Percentiles rank a stretch among this genome's conserved stretches.
Conservation (phyloP, 169 alveolate species). For the Miamiensis avidus region DNA sequence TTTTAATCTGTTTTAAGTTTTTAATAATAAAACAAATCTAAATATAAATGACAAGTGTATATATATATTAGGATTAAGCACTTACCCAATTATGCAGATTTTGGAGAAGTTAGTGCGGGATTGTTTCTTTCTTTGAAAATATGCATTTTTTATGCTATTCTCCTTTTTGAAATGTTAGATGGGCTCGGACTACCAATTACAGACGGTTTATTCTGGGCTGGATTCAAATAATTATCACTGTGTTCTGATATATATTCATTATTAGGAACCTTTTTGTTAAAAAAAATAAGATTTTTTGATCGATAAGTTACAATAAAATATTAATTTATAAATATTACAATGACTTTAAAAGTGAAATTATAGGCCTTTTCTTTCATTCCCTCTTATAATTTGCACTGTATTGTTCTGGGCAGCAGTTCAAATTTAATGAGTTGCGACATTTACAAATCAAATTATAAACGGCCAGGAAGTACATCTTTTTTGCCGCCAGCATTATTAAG, state of each 20-base stretch:
- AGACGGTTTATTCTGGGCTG: neutral
- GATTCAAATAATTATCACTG: slow-evolving; percentile 10
- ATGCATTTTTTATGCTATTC: neutral
- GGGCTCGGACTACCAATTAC: neutral
- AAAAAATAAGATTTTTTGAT: neutral
- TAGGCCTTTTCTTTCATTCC: slow-evolving; percentile 16
- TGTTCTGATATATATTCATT: slow-evolving; percentile 4
- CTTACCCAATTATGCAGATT: no score
- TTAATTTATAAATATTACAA: neutral
- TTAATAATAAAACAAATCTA: no score
- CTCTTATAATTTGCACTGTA: neutral
- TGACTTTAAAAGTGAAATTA: slow-evolving; percentile 15
- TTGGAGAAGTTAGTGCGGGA: no score
- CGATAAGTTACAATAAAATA: neutral
- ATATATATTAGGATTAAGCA: no score
- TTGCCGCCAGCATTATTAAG: neutral
- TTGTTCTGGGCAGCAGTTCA: neutral
- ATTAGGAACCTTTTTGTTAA: neutral
- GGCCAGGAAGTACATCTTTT: slow-evolving; percentile 17
- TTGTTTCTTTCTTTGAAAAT: no score
- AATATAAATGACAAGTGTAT: no score
- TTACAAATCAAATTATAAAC: slow-evolving; percentile 19
- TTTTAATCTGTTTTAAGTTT: no score
- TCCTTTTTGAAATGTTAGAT: neutral
- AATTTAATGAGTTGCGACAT: slow-evolving; percentile 16